These are phyloP conservation scores for Filosporella fistucella DNA, from an alignment of 495 filamentous ascomycete species.

Conservation along the genomic window DNA sequence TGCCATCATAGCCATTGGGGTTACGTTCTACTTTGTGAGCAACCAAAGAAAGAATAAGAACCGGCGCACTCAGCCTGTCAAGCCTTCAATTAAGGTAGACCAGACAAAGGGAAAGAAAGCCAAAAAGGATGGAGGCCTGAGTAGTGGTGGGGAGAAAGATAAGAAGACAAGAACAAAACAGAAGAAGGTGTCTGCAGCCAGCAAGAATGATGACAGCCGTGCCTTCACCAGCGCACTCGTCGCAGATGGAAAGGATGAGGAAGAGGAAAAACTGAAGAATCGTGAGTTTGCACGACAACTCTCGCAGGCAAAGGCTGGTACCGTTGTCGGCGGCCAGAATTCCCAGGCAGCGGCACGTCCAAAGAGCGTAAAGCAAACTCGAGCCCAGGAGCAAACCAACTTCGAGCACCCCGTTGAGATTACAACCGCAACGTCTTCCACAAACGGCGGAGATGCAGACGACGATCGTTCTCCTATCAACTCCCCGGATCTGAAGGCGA, in stretches of 20 bases:
- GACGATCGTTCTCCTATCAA: constrained; percentile 66
- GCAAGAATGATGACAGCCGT: neutral
- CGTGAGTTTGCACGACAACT: constrained; percentile 71
- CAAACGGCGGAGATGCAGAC: constrained; percentile 74
- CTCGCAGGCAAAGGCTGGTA: constrained; percentile 59
- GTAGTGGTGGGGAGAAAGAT: too few relatives aligned
- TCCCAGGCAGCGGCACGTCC: constrained; percentile 33
- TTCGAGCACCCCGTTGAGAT: constrained; percentile 27
- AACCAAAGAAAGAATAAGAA: constrained; percentile 17
- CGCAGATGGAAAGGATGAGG: constrained; percentile 38
- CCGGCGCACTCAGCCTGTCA: constrained; percentile 3
- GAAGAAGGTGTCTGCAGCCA: constrained; percentile 1
- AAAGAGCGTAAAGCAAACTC: constrained; percentile 52
- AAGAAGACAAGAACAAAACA: constrained; percentile 26
- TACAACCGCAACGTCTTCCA: constrained; percentile 60
- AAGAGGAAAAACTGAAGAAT: constrained; percentile 59
- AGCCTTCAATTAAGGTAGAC: neutral
- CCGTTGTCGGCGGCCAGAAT: constrained; percentile 47
- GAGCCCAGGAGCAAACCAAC: constrained; percentile 36
- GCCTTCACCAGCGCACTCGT: neutral
- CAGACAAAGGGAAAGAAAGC: constrained; percentile 14
- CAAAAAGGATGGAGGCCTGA: constrained; percentile 39
- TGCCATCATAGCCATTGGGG: constrained; percentile 47
- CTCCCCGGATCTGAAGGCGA: constrained; percentile 55
- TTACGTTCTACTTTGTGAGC: constrained; percentile 24